A percentile compares a stretch with the other conserved stretches of the same genome.
Evolutionary conservation across 257 asterid species (phyloP).

Genomic region (Echium plantagineum): DNA sequence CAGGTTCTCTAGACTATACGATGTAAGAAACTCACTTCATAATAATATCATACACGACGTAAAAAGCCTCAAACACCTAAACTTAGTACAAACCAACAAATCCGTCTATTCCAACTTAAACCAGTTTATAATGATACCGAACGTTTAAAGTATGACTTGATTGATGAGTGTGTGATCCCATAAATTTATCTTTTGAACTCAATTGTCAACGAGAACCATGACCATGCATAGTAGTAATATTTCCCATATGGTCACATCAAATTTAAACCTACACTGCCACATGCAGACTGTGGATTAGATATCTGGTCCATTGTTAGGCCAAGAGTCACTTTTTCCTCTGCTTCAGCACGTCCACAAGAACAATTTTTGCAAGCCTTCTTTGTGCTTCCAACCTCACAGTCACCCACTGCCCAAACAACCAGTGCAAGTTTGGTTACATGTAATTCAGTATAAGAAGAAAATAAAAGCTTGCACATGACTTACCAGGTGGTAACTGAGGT

Average conservation of each 20-base stretch:
- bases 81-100: too few species aligned
- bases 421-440: background rate
- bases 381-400: slow-evolving; percentile 80
- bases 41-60: too few species aligned
- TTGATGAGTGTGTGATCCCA: background rate
- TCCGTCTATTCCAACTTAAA: too few species aligned
- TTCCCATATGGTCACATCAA: background rate
- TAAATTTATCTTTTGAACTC: background rate
- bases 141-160: too few species aligned
- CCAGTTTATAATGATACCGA: too few species aligned
- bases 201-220: background rate
- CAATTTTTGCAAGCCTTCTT: slow-evolving; percentile 95
- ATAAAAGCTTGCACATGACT: slow-evolving; percentile 13
- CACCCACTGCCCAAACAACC: slow-evolving; percentile 30
- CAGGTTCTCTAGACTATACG: too few species aligned
- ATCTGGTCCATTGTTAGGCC: slow-evolving; percentile 69
- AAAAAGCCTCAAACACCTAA: too few species aligned
- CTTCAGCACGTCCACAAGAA: slow-evolving; percentile 90
- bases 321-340: slow-evolving; percentile 74
- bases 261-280: slow-evolving; percentile 66
- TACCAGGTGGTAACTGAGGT: slow-evolving; percentile 70
- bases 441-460: slow-evolving; percentile 1
- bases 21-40: too few species aligned
- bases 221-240: slow-evolving; percentile 2
- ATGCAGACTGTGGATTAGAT: slow-evolving; percentile 83